These are phyloP conservation scores for Plasmodium sp. DNA, from an alignment of 169 alveolate species.

Conservation along the genomic window DNA sequence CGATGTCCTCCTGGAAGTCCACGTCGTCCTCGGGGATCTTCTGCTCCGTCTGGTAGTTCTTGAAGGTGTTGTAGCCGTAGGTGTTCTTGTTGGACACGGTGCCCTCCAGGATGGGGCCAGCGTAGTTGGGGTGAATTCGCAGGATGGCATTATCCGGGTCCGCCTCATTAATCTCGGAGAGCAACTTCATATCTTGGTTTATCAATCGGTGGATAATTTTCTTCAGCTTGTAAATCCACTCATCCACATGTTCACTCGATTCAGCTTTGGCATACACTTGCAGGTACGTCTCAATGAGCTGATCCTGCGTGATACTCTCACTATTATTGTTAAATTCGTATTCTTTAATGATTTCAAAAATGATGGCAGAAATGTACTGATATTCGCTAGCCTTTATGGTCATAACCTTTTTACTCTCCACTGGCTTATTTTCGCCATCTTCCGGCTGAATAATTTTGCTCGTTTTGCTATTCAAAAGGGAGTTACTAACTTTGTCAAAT, in stretches of 20 bases:
- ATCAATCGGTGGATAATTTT: conserved; percentile 79
- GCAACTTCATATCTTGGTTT: conserved; percentile 80
- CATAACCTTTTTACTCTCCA: conserved; percentile 27
- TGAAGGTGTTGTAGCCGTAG: conserved; percentile 53
- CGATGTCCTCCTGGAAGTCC: conserved; percentile 66
- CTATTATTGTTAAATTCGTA: conserved; percentile 77
- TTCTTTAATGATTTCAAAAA: conserved; percentile 83
- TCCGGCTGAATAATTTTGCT: conserved; percentile 3
- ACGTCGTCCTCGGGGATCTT: conserved; percentile 45
- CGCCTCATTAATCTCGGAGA: conserved; percentile 71
- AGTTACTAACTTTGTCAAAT: conserved; percentile 20
- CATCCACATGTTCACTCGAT: conserved; percentile 82
- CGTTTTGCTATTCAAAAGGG: not conserved
- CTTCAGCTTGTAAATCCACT: conserved; percentile 82
- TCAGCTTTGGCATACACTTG: conserved; percentile 78
- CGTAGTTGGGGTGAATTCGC: conserved; percentile 85
- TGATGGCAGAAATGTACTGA: conserved; percentile 81
- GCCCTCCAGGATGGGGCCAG: conserved; percentile 39
- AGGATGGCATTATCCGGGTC: conserved; percentile 78
- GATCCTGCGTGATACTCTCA: conserved; percentile 77
- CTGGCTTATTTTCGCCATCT: not conserved
- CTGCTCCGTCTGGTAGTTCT: conserved; percentile 32
- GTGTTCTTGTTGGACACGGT: conserved; percentile 34
- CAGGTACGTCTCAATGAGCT: conserved; percentile 82
- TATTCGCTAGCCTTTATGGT: conserved; percentile 78